Evolutionary conservation across 2,329 filamentous ascomycete genomes (phyloP).

Genomic region (Ascochyta fabae): DNA sequence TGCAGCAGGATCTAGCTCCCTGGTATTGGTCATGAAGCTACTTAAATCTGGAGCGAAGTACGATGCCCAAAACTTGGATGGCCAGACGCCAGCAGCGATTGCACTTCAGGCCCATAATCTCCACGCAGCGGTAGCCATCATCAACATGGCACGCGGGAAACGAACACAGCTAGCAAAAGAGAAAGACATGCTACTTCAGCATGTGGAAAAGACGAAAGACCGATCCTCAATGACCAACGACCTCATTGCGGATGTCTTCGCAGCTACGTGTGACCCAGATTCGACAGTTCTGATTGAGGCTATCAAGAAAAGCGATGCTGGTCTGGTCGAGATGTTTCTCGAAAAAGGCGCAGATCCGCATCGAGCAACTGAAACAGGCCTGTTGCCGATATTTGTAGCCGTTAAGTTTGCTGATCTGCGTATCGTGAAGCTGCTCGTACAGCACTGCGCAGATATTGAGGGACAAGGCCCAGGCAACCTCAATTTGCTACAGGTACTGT

Average conservation of each 20-base stretch:
- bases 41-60: conserved; percentile 39
- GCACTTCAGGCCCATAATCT: conserved; percentile 38
- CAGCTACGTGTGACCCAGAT: conserved; percentile 42
- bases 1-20: conserved; percentile 31
- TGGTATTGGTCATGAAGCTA: conserved; percentile 31
- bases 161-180: conserved; percentile 37
- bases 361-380: conserved; percentile 28
- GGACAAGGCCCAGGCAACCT: conserved; percentile 30
- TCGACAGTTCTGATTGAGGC: conserved; percentile 43
- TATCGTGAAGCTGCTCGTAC: conserved; percentile 36
- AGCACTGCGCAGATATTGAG: conserved; percentile 38
- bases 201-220: conserved; percentile 36
- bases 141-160: conserved; percentile 37
- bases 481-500: conserved; percentile 36
- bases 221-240: conserved; percentile 40
- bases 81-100: conserved; percentile 36
- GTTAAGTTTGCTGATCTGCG: conserved; percentile 33
- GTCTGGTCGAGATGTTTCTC: conserved; percentile 40
- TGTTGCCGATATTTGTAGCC: conserved; percentile 39
- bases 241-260: conserved; percentile 42
- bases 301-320: conserved; percentile 37
- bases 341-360: conserved; percentile 41
- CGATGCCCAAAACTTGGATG: conserved; percentile 27
- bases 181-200: conserved; percentile 41
- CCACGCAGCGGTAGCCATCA: conserved; percentile 40